Conservation (phyloP, 2,329 filamentous ascomycete genomes). For the Pseudogymnoascus sp. region DNA sequence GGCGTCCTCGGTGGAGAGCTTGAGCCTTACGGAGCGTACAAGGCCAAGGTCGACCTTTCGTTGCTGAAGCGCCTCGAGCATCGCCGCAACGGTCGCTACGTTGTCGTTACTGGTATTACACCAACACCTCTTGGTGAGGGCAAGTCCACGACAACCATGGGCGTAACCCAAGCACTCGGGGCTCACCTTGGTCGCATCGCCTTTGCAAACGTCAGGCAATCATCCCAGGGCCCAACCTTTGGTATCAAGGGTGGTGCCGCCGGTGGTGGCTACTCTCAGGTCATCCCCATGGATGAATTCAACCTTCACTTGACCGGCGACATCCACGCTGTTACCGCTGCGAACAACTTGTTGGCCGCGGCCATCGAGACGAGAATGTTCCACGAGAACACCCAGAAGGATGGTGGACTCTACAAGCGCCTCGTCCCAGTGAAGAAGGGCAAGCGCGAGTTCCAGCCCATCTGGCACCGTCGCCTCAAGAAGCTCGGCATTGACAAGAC, state of each 20-base stretch:
- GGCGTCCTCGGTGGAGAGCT: slow-evolving; percentile 84
- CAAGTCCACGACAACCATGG: slow-evolving; percentile 97
- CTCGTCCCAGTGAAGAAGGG: slow-evolving; percentile 87
- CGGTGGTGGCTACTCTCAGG: slow-evolving; percentile 95
- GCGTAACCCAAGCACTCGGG: slow-evolving; percentile 83
- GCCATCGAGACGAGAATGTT: slow-evolving; percentile 98
- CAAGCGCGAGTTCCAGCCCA: slow-evolving; percentile 72
- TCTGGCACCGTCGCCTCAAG: slow-evolving; percentile 89
- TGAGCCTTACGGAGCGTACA: slow-evolving; percentile 90
- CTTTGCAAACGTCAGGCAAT: slow-evolving; percentile 95
- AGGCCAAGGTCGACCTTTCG: slow-evolving; percentile 85
- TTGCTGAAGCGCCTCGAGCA: slow-evolving; percentile 78
- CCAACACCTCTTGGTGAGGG: slow-evolving; percentile 94
- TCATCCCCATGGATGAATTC: slow-evolving; percentile 99
- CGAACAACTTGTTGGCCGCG: slow-evolving; percentile 92
- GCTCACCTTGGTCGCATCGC: slow-evolving; percentile 79
- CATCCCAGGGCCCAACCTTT: slow-evolving; percentile 94
- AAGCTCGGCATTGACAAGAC: slow-evolving; percentile 96
- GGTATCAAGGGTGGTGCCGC: slow-evolving; percentile 98
- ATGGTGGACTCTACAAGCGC: slow-evolving; percentile 76
- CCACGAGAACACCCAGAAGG: slow-evolving; percentile 92
- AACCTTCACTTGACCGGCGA: slow-evolving; percentile 96
- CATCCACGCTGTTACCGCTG: slow-evolving; percentile 93
- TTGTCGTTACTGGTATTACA: slow-evolving; percentile 91
- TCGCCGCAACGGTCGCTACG: slow-evolving; percentile 79